phyloP scores from a whole-genome alignment of 805 yeast genomes.

The Candida peoriensis region DNA sequence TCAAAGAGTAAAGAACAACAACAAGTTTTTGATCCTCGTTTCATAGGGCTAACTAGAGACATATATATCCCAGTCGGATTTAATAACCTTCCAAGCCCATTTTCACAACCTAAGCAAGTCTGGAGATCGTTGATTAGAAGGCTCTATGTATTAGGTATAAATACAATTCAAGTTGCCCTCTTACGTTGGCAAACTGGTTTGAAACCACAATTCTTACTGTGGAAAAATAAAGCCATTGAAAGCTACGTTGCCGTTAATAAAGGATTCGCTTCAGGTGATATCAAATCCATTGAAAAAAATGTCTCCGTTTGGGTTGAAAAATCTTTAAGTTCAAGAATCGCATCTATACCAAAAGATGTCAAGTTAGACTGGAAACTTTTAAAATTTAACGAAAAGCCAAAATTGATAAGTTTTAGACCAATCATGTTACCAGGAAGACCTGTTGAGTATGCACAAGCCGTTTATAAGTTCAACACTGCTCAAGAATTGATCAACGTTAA shows the following conservation, averaged over 20 bases:
- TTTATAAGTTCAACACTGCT: conserved; percentile 57
- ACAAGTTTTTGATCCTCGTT: conserved; percentile 33
- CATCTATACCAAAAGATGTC: conserved; percentile 50
- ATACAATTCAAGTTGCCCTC: conserved; percentile 62
- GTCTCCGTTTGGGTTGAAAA: conserved; percentile 62
- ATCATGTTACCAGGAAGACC: conserved; percentile 55
- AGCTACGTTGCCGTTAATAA: conserved; percentile 72
- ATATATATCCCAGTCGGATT: conserved; percentile 49
- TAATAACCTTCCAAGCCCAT: conserved; percentile 38
- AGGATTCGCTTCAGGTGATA: conserved; percentile 62
- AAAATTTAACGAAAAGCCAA: conserved; percentile 67
- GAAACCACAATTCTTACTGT: conserved; percentile 63
- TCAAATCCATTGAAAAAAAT: conserved; percentile 39
- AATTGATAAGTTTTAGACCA: conserved; percentile 64
- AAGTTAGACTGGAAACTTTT: conserved; percentile 73
- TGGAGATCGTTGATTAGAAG: conserved; percentile 51
- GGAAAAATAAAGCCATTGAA: conserved; percentile 86
- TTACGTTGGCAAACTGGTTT: conserved; percentile 64
- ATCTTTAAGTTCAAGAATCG: conserved; percentile 47
- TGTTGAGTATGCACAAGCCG: conserved; percentile 50
- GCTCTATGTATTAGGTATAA: conserved; percentile 57
- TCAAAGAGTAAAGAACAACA: conserved; percentile 13
- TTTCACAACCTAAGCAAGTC: conserved; percentile 37
- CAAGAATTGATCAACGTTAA: conserved; percentile 52
- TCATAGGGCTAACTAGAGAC: conserved; percentile 36